phyloP scores from a whole-genome alignment of 306 rosid species.

The Lathyrus tuberosus region DNA sequence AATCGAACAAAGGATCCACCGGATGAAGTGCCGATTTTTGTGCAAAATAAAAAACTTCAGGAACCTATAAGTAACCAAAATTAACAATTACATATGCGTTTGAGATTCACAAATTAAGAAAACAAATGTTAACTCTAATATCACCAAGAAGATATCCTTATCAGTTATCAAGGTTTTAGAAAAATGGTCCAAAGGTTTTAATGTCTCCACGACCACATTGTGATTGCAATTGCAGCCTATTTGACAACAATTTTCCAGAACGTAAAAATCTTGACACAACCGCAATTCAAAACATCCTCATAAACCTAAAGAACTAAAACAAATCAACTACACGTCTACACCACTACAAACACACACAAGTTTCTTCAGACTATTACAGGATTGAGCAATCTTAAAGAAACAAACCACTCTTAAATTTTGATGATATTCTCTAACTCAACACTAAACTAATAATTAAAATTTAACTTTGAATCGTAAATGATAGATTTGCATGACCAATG shows the following conservation, averaged over 20 bases:
- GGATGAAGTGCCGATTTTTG: conserved; percentile 93
- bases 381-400: conserved; percentile 10
- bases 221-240: neutral
- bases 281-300: neutral
- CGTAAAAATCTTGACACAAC: neutral
- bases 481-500: conserved; percentile 18
- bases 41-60: conserved; percentile 87
- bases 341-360: neutral
- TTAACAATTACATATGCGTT: conserved; percentile 29
- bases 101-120: conserved; percentile 34
- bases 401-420: conserved; percentile 6
- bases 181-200: neutral
- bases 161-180: conserved; percentile 2
- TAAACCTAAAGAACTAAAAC: conserved; percentile 10
- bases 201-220: neutral
- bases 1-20: conserved; percentile 78
- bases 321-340: conserved; percentile 10
- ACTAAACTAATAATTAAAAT: neutral
- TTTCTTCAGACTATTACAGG: conserved; percentile 17
- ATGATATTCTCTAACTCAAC: neutral
- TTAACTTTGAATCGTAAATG: conserved; percentile 15
- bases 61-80: conserved; percentile 60
- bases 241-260: neutral
- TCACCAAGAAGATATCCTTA: conserved; percentile 22
- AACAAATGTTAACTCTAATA: conserved; percentile 22